These are phyloP conservation scores for Saccharomycopsis javanensis DNA, from an alignment of 805 yeast genomes.

Conservation along the genomic window DNA sequence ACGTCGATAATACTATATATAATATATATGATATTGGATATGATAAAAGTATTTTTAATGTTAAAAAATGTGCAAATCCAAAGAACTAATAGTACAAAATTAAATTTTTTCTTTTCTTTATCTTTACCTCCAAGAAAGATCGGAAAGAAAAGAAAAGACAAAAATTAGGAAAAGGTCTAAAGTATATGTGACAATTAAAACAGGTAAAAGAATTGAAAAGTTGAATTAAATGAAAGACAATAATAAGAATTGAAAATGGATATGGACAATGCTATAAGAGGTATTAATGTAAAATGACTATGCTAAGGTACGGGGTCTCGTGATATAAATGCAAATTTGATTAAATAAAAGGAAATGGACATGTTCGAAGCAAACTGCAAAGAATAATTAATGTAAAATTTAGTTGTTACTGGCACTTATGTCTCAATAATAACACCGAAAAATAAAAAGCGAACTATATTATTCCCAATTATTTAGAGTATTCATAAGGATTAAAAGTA, in stretches of 20 bases:
- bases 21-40: too few species aligned
- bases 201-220: not conserved
- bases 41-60: not conserved
- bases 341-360: not conserved
- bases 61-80: not conserved
- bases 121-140: not conserved
- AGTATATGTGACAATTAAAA: not conserved
- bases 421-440: not conserved
- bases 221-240: not conserved
- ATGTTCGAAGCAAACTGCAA: too few species aligned
- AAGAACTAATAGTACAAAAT: not conserved
- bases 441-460: not conserved
- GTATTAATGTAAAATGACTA: not conserved
- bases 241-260: not conserved
- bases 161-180: not conserved
- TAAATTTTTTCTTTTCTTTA: not conserved
- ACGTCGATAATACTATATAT: too few species aligned
- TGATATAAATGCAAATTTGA: constrained; percentile 3
- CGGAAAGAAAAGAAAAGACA: not conserved
- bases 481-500: not conserved
- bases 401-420: too few species aligned
- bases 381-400: too few species aligned
- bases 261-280: not conserved
- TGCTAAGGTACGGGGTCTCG: not conserved
- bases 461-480: not conserved